Conservation (phyloP, 768 basidiomycete genomes). For the Russula earlei region DNA sequence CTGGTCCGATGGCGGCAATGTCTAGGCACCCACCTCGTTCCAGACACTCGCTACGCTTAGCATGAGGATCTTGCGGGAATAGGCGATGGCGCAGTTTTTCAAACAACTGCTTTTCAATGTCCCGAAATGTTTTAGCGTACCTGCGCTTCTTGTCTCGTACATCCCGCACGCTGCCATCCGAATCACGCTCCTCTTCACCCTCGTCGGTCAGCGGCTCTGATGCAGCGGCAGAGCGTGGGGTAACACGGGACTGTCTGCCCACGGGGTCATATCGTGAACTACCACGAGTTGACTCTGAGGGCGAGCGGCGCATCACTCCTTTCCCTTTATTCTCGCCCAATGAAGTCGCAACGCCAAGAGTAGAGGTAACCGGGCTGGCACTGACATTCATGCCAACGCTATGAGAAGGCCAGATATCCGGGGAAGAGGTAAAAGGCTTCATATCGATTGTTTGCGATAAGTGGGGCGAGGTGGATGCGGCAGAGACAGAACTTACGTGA, state of each 20-base stretch:
- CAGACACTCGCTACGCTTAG: conserved; percentile 16
- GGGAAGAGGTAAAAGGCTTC: neutral
- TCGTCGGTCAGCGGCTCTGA: conserved; percentile 12
- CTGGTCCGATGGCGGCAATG: neutral
- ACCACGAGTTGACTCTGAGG: conserved; percentile 4
- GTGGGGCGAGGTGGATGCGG: neutral
- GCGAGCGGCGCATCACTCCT: conserved; percentile 7
- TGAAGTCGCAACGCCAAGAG: neutral
- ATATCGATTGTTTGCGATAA: neutral
- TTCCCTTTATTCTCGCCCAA: neutral
- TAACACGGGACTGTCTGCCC: neutral
- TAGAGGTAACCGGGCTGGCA: neutral
- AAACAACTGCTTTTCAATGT: conserved; percentile 15
- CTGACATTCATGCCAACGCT: neutral
- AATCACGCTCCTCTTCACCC: conserved; percentile 18
- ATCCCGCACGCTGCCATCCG: conserved; percentile 13
- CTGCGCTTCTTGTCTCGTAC: conserved; percentile 16
- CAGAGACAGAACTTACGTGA: neutral
- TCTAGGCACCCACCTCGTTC: conserved; percentile 8
- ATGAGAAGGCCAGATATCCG: conserved; percentile 9
- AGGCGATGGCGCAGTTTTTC: conserved; percentile 15
- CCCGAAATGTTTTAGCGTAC: conserved; percentile 16
- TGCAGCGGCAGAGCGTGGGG: neutral
- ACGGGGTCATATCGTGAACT: conserved; percentile 11
- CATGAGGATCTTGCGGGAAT: conserved; percentile 16